Percentiles rank a stretch among this genome's conserved stretches.
Evolutionary conservation across 2,329 filamentous ascomycete species (phyloP).

Genomic region (Paecilomyces niveus): DNA sequence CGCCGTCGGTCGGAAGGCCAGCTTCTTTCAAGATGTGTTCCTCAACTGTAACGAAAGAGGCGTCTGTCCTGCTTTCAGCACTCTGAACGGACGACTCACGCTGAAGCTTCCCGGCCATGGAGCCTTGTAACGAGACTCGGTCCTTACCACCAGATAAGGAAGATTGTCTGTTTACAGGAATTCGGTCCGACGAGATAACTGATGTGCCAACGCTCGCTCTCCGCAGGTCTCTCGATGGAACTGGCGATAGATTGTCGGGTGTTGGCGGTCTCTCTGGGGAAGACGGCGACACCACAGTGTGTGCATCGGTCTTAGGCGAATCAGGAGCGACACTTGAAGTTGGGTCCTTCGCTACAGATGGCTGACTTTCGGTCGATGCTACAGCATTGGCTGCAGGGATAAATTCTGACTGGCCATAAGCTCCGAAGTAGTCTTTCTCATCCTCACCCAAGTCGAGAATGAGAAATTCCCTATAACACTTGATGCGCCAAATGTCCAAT

Average conservation of each 20-base stretch:
- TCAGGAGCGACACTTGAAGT: slow-evolving; percentile 16
- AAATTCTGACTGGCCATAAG: slow-evolving; percentile 2
- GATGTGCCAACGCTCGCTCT: slow-evolving; percentile 27
- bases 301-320: slow-evolving; percentile 15
- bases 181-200: slow-evolving; percentile 23
- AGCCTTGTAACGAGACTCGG: slow-evolving; percentile 20
- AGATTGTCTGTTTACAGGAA: slow-evolving; percentile 18
- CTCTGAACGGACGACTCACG: slow-evolving; percentile 34
- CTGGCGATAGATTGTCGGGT: slow-evolving; percentile 14
- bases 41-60: slow-evolving; percentile 49
- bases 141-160: slow-evolving; percentile 20
- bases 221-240: slow-evolving; percentile 16
- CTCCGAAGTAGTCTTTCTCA: slow-evolving; percentile 9
- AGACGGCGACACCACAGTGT: slow-evolving; percentile 5
- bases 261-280: slow-evolving; percentile 9
- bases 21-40: slow-evolving; percentile 61
- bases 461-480: slow-evolving; percentile 84
- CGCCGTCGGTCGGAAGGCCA: slow-evolving; percentile 48
- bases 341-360: slow-evolving; percentile 7
- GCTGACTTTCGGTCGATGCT: slow-evolving; percentile 13
- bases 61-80: slow-evolving; percentile 28
- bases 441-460: slow-evolving; percentile 81
- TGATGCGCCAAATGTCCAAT: slow-evolving; percentile 86
- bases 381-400: slow-evolving; percentile 5
- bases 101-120: slow-evolving; percentile 18